phyloP scores from a whole-genome alignment of 1,284 basidiomycete species.

The Tilletia indica region DNA sequence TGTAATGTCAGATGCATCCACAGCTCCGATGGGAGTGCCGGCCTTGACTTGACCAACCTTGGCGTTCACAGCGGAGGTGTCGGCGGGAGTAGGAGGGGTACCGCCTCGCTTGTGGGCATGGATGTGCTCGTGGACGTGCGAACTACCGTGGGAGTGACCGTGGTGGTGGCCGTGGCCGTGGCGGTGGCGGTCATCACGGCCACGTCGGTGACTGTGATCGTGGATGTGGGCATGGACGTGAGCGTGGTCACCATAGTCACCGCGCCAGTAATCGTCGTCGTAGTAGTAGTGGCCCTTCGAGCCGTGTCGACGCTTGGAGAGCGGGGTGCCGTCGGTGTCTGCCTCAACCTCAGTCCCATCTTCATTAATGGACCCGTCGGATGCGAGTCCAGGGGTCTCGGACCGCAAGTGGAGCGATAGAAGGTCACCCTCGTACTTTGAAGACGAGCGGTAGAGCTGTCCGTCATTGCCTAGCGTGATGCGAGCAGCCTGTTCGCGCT shows the following conservation, averaged over 20 bases:
- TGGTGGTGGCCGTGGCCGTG: neutral
- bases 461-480: conserved; percentile 6
- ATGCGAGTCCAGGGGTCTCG: neutral
- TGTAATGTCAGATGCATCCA: no score
- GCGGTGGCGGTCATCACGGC: neutral
- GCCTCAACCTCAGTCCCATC: no score
- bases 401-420: conserved; percentile 14
- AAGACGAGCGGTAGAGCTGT: neutral
- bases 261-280: conserved; percentile 11
- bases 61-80: no score
- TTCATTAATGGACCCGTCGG: no score
- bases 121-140: conserved; percentile 13
- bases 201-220: conserved; percentile 2
- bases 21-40: no score
- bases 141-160: neutral
- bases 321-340: no score
- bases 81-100: no score
- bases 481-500: neutral
- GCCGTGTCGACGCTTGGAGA: no score
- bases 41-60: no score
- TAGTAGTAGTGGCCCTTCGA: conserved; percentile 3
- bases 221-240: conserved; percentile 18
- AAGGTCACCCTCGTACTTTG: conserved; percentile 11
- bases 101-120: neutral
- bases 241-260: neutral